Percentiles rank a stretch among this genome's conserved stretches.
Evolutionary conservation across 441 rosid genomes (phyloP).

Genomic region (Corymbia citriodora): DNA sequence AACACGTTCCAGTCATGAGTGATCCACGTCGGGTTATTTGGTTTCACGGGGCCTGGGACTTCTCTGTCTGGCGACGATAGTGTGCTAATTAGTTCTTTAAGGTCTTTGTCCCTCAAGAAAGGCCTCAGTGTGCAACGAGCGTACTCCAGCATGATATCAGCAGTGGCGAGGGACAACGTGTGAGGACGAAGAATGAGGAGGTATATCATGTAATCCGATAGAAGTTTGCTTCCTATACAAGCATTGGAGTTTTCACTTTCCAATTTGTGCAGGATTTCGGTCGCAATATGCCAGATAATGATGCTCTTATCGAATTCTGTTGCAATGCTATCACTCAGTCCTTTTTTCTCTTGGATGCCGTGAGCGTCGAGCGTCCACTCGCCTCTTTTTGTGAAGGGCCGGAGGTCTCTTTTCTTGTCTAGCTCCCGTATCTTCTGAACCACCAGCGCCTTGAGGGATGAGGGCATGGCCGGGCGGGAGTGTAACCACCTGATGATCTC

Average conservation of each 20-base stretch:
- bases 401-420: accelerated
- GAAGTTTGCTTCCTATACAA: background rate
- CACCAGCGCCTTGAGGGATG: background rate
- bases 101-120: background rate
- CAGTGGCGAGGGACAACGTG: background rate
- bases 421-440: background rate
- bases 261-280: background rate
- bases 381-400: background rate
- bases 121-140: background rate
- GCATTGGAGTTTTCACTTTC: background rate
- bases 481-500: background rate
- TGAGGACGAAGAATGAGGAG: background rate
- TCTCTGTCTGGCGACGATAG: background rate
- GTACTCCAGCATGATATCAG: background rate
- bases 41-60: background rate
- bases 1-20: background rate
- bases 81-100: background rate
- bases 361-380: too few species aligned
- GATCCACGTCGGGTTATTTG: background rate
- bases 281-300: background rate
- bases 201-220: background rate
- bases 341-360: background rate
- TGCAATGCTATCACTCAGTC: background rate
- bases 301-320: background rate
- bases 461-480: background rate